Evolutionary conservation across 2,329 filamentous ascomycete species (phyloP).

Genomic region (Emergomyces pasteurianus): DNA sequence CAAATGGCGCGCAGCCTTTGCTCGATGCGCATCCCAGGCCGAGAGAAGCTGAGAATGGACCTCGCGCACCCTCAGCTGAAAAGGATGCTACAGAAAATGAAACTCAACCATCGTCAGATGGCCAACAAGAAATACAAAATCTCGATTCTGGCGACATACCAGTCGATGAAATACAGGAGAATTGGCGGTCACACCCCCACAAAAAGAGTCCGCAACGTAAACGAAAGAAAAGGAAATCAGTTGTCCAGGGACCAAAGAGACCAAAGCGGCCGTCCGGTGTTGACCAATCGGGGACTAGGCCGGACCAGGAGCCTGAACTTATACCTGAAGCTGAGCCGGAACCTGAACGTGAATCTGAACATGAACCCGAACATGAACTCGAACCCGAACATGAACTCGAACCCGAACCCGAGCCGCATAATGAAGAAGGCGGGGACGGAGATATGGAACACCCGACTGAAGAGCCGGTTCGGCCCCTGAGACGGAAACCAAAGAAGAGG

Average conservation of each 20-base stretch:
- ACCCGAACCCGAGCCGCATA: neutral
- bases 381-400: constrained; percentile 1
- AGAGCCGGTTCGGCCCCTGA: neutral
- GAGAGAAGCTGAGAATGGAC: neutral
- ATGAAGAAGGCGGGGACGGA: neutral
- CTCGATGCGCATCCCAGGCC: neutral
- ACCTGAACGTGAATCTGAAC: neutral
- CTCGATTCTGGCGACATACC: neutral
- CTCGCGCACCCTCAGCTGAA: neutral
- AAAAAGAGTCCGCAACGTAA: neutral
- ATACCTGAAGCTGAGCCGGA: neutral
- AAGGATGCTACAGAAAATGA: neutral
- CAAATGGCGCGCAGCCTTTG: neutral
- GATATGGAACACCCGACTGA: neutral
- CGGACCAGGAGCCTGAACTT: neutral
- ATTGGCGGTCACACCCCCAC: neutral
- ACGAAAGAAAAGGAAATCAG: constrained; percentile 10
- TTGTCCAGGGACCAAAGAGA: constrained; percentile 7
- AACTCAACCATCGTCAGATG: neutral
- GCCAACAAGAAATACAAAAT: neutral
- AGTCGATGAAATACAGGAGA: neutral
- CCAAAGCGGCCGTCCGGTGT: neutral
- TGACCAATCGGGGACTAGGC: neutral
- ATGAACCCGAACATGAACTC: neutral
- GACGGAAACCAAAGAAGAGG: constrained; percentile 1